These are phyloP conservation scores for Xenosphaeropsis pyriputrescens DNA, from an alignment of 2,329 filamentous ascomycete genomes.

Conservation along the genomic window DNA sequence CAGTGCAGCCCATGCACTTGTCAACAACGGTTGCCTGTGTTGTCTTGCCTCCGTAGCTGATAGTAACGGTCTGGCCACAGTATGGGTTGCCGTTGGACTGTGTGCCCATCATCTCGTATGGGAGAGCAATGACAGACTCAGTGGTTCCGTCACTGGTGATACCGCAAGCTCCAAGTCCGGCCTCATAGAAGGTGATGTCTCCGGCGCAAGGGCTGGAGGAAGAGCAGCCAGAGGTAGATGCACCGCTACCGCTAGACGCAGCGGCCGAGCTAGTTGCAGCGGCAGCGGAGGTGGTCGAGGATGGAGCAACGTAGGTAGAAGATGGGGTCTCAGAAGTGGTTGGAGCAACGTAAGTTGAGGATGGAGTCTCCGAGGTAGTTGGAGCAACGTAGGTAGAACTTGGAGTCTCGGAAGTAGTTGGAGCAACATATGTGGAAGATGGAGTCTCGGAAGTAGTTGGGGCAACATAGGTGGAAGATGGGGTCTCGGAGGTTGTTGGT, in stretches of 20 bases:
- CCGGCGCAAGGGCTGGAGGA: slow-evolving; percentile 30
- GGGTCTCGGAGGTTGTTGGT: slow-evolving; percentile 8
- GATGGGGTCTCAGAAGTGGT: slow-evolving; percentile 8
- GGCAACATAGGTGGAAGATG: slow-evolving; percentile 13
- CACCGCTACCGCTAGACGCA: neutral
- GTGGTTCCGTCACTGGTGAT: slow-evolving; percentile 37
- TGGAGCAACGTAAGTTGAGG: slow-evolving; percentile 10
- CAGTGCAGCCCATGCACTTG: slow-evolving; percentile 58
- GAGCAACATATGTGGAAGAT: slow-evolving; percentile 3
- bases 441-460: slow-evolving; percentile 8
- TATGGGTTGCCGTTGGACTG: slow-evolving; percentile 52
- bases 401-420: slow-evolving; percentile 5
- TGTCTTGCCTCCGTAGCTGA: slow-evolving; percentile 43
- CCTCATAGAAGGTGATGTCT: slow-evolving; percentile 60
- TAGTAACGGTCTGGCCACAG: slow-evolving; percentile 56
- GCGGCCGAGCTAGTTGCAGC: slow-evolving; percentile 3
- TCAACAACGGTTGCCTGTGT: slow-evolving; percentile 48
- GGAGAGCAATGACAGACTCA: slow-evolving; percentile 56
- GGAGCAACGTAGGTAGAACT: slow-evolving; percentile 6
- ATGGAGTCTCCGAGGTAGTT: slow-evolving; percentile 7
- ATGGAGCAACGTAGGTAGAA: slow-evolving; percentile 10
- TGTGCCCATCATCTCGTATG: slow-evolving; percentile 45
- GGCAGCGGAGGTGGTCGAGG: slow-evolving; percentile 4
- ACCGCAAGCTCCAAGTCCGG: slow-evolving; percentile 58
- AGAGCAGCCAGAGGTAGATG: slow-evolving; percentile 9